These are phyloP conservation scores for Coffea eugenioides DNA, from an alignment of 257 asterid genomes.

Conservation along the genomic window DNA sequence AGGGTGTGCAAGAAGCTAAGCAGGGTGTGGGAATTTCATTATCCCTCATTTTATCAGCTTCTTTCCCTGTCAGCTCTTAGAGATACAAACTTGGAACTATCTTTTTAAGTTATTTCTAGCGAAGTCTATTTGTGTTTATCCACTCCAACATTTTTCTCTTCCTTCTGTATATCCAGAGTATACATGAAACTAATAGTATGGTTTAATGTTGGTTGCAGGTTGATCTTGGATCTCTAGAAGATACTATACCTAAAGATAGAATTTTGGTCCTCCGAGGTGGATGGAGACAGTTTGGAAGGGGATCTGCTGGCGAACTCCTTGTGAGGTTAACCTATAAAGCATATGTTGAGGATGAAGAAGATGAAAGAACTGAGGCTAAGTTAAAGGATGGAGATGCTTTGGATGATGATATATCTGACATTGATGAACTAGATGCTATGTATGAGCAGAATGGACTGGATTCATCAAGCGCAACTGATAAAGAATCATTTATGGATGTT, in stretches of 20 bases:
- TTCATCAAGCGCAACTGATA: conserved; percentile 37
- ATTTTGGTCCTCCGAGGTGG: conserved; percentile 69
- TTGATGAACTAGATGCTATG: conserved; percentile 38
- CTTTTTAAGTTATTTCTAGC: background rate
- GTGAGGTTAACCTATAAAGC: conserved; percentile 94
- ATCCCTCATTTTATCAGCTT: background rate
- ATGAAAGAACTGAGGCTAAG: conserved; percentile 47
- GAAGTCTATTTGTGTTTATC: background rate
- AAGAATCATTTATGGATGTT: conserved; percentile 81
- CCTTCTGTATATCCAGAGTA: background rate
- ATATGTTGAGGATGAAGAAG: conserved; percentile 98
- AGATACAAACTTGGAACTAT: background rate
- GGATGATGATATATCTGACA: conserved; percentile 60
- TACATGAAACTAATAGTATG: background rate
- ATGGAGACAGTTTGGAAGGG: conserved; percentile 71
- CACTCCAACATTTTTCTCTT: background rate
- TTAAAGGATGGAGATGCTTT: conserved; percentile 38
- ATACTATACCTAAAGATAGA: conserved; percentile 90
- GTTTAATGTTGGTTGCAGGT: conserved; percentile 45
- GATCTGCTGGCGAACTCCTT: conserved; percentile 80
- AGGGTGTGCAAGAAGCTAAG: too few species aligned
- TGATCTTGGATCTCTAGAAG: conserved; percentile 85
- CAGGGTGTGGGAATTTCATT: too few species aligned
- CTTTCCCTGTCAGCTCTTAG: background rate
- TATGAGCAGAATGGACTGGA: conserved; percentile 40